A percentile compares a stretch with the other conserved stretches of the same genome.
Conservation (phyloP, 805 yeast genomes). For the Nakazawaea ishiwadae region DNA sequence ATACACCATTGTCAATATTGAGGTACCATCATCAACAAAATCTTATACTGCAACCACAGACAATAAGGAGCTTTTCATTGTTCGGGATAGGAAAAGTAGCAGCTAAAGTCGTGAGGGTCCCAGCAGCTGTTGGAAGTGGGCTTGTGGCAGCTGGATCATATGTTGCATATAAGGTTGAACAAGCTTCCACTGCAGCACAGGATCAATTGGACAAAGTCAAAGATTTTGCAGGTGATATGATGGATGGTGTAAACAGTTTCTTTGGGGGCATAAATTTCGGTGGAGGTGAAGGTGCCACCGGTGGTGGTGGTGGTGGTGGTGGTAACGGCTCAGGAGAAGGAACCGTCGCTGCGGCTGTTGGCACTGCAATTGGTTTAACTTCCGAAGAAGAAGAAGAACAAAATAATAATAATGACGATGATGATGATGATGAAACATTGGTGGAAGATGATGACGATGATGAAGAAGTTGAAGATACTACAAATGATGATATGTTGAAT, state of each 20-base stretch:
- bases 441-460: conserved; percentile 37
- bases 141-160: conserved; percentile 94
- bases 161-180: conserved; percentile 86
- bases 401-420: no score
- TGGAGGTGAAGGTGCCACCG: conserved; percentile 24
- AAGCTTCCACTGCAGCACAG: conserved; percentile 67
- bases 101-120: conserved; percentile 52
- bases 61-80: conserved; percentile 21
- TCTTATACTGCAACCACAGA: neutral
- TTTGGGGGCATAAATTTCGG: conserved; percentile 30
- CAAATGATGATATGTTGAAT: conserved; percentile 79
- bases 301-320: conserved; percentile 29
- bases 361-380: conserved; percentile 35
- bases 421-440: conserved; percentile 48
- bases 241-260: conserved; percentile 43
- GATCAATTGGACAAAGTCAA: conserved; percentile 60
- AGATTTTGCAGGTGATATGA: conserved; percentile 54
- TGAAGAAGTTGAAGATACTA: conserved; percentile 42
- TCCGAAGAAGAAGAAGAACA: conserved; percentile 26
- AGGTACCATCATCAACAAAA: conserved; percentile 6
- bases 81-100: conserved; percentile 48
- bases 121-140: conserved; percentile 86
- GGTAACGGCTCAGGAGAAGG: conserved; percentile 22
- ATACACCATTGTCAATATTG: conserved; percentile 5
- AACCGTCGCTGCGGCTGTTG: conserved; percentile 54